These are phyloP conservation scores for Ustulina deusta DNA, from an alignment of 2,329 filamentous ascomycete species.

Conservation along the genomic window DNA sequence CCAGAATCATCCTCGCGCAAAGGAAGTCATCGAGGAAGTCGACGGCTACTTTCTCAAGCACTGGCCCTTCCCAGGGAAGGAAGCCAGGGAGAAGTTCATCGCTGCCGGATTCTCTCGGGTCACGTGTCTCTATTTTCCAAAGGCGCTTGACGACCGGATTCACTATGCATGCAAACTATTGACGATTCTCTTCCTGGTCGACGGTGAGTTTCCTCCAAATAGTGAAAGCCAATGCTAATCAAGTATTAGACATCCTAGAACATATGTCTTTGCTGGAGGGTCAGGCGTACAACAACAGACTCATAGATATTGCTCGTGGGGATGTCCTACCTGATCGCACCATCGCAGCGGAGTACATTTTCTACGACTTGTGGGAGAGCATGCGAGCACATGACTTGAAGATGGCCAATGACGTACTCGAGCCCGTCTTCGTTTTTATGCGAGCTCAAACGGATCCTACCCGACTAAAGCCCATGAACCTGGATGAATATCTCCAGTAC, in stretches of 20 bases:
- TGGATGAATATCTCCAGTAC: constrained; percentile 55
- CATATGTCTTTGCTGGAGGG: constrained; percentile 25
- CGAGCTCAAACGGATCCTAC: constrained; percentile 54
- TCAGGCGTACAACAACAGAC: constrained; percentile 23
- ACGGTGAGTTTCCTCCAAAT: constrained; percentile 49
- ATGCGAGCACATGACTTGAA: constrained; percentile 53
- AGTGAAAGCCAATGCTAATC: not conserved
- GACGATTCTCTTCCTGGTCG: constrained; percentile 57
- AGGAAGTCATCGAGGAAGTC: constrained; percentile 50
- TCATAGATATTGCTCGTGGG: constrained; percentile 54
- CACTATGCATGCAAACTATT: constrained; percentile 54
- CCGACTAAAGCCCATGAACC: constrained; percentile 44
- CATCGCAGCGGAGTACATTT: constrained; percentile 54
- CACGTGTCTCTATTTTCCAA: constrained; percentile 56
- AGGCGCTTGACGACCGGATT: constrained; percentile 55
- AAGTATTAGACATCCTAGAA: constrained; percentile 31
- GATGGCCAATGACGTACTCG: constrained; percentile 54
- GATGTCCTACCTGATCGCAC: constrained; percentile 49
- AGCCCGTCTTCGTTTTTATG: constrained; percentile 56
- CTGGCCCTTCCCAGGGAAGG: constrained; percentile 54
- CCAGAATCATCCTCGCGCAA: constrained; percentile 43
- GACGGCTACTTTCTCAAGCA: constrained; percentile 54
- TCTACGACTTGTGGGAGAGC: constrained; percentile 55
- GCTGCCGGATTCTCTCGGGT: constrained; percentile 51
- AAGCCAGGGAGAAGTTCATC: constrained; percentile 50